These are phyloP conservation scores for Zizania latifolia DNA, from an alignment of 176 grass and related monocot genomes.

Conservation along the genomic window DNA sequence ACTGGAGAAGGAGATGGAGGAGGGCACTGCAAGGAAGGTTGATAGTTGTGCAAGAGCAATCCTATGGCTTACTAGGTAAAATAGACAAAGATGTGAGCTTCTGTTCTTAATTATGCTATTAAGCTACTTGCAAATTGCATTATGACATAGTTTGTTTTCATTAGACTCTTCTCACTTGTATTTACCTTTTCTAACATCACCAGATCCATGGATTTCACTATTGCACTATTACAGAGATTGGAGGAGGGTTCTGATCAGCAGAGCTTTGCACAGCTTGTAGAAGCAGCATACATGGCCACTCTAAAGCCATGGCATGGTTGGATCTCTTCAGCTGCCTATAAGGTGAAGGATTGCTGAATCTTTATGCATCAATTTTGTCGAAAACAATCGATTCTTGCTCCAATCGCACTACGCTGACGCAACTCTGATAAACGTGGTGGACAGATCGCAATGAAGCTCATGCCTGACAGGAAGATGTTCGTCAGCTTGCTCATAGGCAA, in stretches of 20 bases:
- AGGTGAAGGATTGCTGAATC: constrained; percentile 34
- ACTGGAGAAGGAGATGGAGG: constrained; percentile 59
- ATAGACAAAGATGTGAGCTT: not conserved
- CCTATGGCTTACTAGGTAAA: constrained; percentile 83
- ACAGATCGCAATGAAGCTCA: constrained; percentile 80
- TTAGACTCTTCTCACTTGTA: constrained; percentile 8
- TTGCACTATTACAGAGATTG: constrained; percentile 48
- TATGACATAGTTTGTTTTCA: no score
- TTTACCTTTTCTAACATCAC: not conserved
- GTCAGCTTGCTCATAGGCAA: constrained; percentile 30
- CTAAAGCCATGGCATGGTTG: constrained; percentile 82
- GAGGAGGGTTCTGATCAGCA: constrained; percentile 35
- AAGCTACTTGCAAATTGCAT: not conserved
- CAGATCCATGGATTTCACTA: constrained; percentile 83
- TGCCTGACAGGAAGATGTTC: constrained; percentile 61
- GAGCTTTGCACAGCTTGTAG: constrained; percentile 32
- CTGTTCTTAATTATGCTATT: not conserved
- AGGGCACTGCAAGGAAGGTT: constrained; percentile 55
- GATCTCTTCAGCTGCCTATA: constrained; percentile 83
- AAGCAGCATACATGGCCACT: constrained; percentile 46
- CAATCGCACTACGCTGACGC: not conserved
- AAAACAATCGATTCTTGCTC: not conserved
- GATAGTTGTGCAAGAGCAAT: constrained; percentile 74
- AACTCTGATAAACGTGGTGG: not conserved
- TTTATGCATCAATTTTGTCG: not conserved